Evolutionary conservation across 2,329 filamentous ascomycete species (phyloP).

Genomic region (Fusarium humuli): DNA sequence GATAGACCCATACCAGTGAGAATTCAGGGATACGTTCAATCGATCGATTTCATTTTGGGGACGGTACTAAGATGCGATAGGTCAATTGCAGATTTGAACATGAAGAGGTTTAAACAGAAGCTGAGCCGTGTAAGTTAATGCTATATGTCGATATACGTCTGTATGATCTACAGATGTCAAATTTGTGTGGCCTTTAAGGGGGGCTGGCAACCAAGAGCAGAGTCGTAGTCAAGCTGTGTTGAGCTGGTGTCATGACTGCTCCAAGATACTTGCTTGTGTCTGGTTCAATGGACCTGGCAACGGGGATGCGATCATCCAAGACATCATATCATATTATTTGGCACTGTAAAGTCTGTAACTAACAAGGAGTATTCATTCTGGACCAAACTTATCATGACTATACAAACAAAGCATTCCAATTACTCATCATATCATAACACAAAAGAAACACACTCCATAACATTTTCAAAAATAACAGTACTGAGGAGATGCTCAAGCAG

Average conservation of each 20-base stretch:
- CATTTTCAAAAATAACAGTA: neutral
- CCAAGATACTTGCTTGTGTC: too few species aligned
- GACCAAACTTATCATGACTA: neutral
- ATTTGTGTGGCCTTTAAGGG: neutral
- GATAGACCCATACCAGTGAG: slow-evolving; percentile 36
- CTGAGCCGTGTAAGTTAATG: neutral
- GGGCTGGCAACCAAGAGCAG: neutral
- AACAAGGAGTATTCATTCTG: neutral
- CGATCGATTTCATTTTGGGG: neutral
- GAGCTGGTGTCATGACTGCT: too few species aligned
- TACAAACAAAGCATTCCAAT: neutral
- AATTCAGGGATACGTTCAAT: slow-evolving; percentile 11
- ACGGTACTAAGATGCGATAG: neutral
- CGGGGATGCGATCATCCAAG: neutral
- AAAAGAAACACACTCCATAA: neutral
- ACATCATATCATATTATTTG: neutral
- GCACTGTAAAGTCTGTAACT: neutral
- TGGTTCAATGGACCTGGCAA: neutral
- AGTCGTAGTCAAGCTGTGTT: too few species aligned
- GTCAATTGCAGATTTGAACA: slow-evolving; percentile 17
- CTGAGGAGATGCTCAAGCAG: slow-evolving; percentile 6
- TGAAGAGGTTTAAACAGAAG: neutral
- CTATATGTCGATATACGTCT: neutral
- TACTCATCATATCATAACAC: slow-evolving; percentile 1
- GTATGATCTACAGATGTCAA: neutral